Evolutionary conservation across 2,329 filamentous ascomycete genomes (phyloP).

Genomic region (Apiospora arundinis): DNA sequence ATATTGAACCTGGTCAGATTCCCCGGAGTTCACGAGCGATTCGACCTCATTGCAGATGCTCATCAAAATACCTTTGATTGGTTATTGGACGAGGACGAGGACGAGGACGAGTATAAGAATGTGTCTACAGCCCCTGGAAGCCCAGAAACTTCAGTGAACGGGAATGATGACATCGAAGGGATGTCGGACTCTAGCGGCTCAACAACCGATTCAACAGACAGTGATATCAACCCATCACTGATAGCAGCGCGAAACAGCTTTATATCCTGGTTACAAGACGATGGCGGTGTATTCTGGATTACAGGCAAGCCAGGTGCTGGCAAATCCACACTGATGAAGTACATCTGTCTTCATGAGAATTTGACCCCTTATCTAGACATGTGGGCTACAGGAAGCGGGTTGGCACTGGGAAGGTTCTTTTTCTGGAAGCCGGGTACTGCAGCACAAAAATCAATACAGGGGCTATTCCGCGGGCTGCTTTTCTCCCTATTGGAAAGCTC

Average conservation of each 20-base stretch:
- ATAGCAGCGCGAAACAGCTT: background rate
- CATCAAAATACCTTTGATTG: background rate
- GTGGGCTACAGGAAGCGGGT: conserved; percentile 25
- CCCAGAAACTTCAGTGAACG: background rate
- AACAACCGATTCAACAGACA: background rate
- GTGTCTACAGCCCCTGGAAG: background rate
- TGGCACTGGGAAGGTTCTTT: conserved; percentile 28
- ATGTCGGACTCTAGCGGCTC: background rate
- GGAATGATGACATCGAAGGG: background rate
- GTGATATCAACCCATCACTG: background rate
- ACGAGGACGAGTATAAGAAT: background rate
- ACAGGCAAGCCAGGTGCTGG: conserved; percentile 32
- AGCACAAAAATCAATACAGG: conserved; percentile 31
- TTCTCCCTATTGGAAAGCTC: conserved; percentile 25
- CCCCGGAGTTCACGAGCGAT: background rate
- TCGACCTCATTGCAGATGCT: background rate
- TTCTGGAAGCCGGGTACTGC: conserved; percentile 32
- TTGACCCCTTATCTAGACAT: conserved; percentile 16
- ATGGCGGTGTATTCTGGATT: conserved; percentile 29
- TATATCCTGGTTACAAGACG: background rate
- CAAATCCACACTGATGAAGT: conserved; percentile 35
- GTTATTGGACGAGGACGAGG: background rate
- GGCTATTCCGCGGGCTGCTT: conserved; percentile 30
- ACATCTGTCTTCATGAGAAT: conserved; percentile 24
- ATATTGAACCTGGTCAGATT: background rate